A percentile compares a stretch with the other conserved stretches of the same genome.
These are phyloP conservation scores for Eucalyptus caleyi DNA, from an alignment of 345 rosid species.

Conservation along the genomic window DNA sequence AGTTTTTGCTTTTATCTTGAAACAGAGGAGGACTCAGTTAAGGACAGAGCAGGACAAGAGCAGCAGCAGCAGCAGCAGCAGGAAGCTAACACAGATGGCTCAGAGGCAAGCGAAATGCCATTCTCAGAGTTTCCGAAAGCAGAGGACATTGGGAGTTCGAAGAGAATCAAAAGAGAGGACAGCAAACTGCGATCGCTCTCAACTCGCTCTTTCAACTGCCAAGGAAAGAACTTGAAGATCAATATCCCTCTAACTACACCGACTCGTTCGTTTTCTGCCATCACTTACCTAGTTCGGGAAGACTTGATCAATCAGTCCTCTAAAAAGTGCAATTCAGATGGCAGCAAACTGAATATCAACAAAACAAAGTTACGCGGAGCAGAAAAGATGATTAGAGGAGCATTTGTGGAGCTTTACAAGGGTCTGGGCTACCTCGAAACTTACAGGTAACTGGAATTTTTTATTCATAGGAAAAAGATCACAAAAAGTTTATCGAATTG, in stretches of 20 bases:
- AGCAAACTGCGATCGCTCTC: slow-evolving; percentile 32
- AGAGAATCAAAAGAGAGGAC: slow-evolving; percentile 31
- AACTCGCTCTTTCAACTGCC: slow-evolving; percentile 41
- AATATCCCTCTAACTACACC: slow-evolving; percentile 87
- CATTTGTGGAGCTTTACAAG: slow-evolving; percentile 76
- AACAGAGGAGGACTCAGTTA: slow-evolving; percentile 63
- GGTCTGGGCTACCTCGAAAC: slow-evolving; percentile 85
- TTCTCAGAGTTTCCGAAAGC: slow-evolving; percentile 23
- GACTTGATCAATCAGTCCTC: slow-evolving; percentile 64
- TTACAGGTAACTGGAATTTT: slow-evolving; percentile 32
- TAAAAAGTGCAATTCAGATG: slow-evolving; percentile 44
- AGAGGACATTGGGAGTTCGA: slow-evolving; percentile 31
- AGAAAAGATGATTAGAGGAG: slow-evolving; percentile 89
- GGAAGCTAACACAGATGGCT: slow-evolving; percentile 25
- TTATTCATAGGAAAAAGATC: background rate
- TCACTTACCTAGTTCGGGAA: slow-evolving; percentile 61
- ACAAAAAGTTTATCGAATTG: background rate
- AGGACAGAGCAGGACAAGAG: slow-evolving; percentile 46
- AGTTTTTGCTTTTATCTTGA: background rate
- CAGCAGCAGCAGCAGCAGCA: slow-evolving; percentile 23
- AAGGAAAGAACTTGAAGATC: slow-evolving; percentile 73
- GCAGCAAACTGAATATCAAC: slow-evolving; percentile 50
- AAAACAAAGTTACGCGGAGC: slow-evolving; percentile 77
- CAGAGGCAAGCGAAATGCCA: slow-evolving; percentile 17
- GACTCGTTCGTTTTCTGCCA: slow-evolving; percentile 70